Conservation (phyloP, 208 protist genomes). For the Trypanosoma theileri region DNA sequence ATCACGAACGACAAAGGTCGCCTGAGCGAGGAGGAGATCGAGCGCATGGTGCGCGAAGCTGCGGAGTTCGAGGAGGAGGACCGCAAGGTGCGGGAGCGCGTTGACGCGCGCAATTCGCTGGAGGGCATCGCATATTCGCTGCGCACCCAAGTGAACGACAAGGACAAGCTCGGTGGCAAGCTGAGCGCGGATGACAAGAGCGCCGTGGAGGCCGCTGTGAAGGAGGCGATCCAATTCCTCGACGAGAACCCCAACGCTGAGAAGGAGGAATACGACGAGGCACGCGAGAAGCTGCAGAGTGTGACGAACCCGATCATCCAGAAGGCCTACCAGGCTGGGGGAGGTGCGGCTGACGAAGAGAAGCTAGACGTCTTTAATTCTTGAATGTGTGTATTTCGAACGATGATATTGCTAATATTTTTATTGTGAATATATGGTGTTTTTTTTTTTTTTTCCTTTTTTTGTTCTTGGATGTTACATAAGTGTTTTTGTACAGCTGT, state of each 20-base stretch:
- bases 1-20: slow-evolving; percentile 94
- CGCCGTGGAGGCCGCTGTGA: slow-evolving; percentile 57
- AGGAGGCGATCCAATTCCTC: slow-evolving; percentile 87
- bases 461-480: too few species aligned
- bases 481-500: too few species aligned
- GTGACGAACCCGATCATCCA: slow-evolving; percentile 87
- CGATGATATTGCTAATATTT: too few species aligned
- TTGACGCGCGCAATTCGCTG: slow-evolving; percentile 86
- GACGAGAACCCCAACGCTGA: slow-evolving; percentile 73
- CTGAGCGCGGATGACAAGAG: slow-evolving; percentile 52
- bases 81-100: slow-evolving; percentile 67
- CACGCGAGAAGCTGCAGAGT: slow-evolving; percentile 51
- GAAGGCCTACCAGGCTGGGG: slow-evolving; percentile 81
- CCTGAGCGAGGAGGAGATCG: slow-evolving; percentile 85
- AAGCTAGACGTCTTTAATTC: background rate
- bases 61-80: slow-evolving; percentile 88
- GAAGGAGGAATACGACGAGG: slow-evolving; percentile 60
- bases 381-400: too few species aligned
- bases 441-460: too few species aligned
- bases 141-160: slow-evolving; percentile 79
- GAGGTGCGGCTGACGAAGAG: slow-evolving; percentile 27
- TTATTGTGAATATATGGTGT: too few species aligned
- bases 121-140: slow-evolving; percentile 94
- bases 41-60: slow-evolving; percentile 87
- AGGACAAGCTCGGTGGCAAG: slow-evolving; percentile 64